Evolutionary conservation across 352 stramenopile species (phyloP).

Genomic region (Pythium scleroteichum): DNA sequence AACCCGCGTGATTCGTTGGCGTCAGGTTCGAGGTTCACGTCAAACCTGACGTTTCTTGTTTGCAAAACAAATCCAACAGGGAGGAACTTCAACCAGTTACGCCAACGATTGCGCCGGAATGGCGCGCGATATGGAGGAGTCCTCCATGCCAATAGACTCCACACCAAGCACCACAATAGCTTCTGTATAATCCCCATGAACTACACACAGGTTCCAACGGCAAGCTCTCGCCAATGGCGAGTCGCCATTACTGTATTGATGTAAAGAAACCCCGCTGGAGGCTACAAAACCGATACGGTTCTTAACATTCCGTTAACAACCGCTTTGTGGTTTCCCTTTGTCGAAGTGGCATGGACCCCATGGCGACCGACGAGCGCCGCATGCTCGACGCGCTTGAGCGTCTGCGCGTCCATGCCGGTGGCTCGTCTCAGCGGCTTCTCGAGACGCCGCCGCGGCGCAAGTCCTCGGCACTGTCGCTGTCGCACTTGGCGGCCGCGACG

Average conservation of each 20-base stretch:
- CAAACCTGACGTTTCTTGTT: conserved; percentile 18
- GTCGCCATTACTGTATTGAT: no score
- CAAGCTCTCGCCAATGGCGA: no score
- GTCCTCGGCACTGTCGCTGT: conserved; percentile 26
- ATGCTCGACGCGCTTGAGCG: conserved; percentile 10
- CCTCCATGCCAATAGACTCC: no score
- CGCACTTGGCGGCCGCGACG: conserved; percentile 20
- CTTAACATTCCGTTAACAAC: no score
- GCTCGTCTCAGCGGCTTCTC: not conserved
- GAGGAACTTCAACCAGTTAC: conserved; percentile 27
- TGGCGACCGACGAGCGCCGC: conserved; percentile 12
- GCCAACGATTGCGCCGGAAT: not conserved
- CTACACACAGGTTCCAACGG: no score
- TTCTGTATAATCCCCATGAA: no score
- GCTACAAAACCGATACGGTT: no score
- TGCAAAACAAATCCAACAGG: conserved; percentile 18
- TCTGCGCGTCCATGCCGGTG: conserved; percentile 9
- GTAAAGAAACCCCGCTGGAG: no score
- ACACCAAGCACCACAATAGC: not conserved
- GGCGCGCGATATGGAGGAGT: no score
- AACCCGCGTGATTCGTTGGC: conserved; percentile 13
- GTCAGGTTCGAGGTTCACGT: conserved; percentile 22
- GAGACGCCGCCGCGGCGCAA: conserved; percentile 12
- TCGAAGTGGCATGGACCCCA: not conserved
- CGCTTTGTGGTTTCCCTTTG: not conserved